Base-by-base conservation (phyloP, 2,329 filamentous ascomycete genomes). In the Sodiomyces alkalinus region DNA sequence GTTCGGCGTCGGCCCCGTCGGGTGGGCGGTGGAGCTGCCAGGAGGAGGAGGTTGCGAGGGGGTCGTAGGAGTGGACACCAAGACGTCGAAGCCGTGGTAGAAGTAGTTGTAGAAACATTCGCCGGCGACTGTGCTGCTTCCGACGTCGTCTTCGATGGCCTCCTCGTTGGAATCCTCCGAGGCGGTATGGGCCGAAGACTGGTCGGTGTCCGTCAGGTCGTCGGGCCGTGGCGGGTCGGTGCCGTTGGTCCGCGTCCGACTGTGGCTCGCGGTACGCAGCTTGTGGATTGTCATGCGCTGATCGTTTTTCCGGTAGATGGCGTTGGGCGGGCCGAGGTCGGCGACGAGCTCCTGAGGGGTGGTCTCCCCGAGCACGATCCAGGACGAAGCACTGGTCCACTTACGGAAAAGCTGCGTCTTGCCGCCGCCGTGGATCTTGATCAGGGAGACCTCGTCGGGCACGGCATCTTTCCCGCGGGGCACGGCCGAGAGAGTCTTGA, bases 61-160 rank as follows among this genome's bases (percentile, higher is more conserved):
- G 5, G 64, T 48, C 0, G 70, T 72, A 1, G 81, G 78, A 17
- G 74, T 73, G 1, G 87, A 92, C n/a, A 98, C 69, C 5, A 96
- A 64, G 7, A 94, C 69, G 50, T 98, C 90, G 45, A 98, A 92
- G 2, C 90, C 90, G 36, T 93, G 76, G 39, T 87, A 79, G 47
- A 94, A 98, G 50, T 98, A 98, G 49, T 96, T 96, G 55, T 90
- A 94, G 49, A 96, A 98, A 39, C 77, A 85, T 47, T 92, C 82
- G 4, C 73, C 68, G 2, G 74, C 69, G 4, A 74, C 40, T n/a
- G n/a, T n/a, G n/a, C n/a, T n/a, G 48, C 62, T 57, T 38, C 60
- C 58, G 2, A 58, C 56, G 17, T 69, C 66, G 17, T 74, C 73
- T 23, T 71, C 66, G 11, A 71, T 48, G 3, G 58, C 65, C 33